phyloP scores from a whole-genome alignment of 2,329 filamentous ascomycete genomes.

The Colletotrichum gloeosporioides region DNA sequence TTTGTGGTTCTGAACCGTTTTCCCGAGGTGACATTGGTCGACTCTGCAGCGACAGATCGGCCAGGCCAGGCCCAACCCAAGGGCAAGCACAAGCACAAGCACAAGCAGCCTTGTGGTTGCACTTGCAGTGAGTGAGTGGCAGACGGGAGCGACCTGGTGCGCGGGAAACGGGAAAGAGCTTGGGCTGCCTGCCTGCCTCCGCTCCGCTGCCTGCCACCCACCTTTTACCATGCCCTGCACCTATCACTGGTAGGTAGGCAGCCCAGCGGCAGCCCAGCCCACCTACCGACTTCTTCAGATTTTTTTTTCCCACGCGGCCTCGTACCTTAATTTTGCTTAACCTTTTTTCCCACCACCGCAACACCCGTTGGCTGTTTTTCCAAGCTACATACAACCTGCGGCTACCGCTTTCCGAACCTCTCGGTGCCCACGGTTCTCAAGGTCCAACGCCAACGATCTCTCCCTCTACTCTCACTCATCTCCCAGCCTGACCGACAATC shows the following conservation, averaged over 20 bases:
- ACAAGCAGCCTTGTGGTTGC: not conserved
- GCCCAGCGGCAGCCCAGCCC: not conserved
- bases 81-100: not conserved
- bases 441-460: not conserved
- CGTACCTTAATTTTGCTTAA: not conserved
- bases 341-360: not conserved
- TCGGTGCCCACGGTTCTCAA: not conserved
- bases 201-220: not conserved
- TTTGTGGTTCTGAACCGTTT: not conserved
- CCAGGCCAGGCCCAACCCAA: not conserved
- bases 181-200: not conserved
- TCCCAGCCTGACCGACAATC: not conserved
- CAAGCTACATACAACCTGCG: not conserved
- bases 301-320: not conserved
- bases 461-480: not conserved
- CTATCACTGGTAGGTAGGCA: not conserved
- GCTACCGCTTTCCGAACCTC: not conserved
- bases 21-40: not conserved
- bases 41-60: not conserved
- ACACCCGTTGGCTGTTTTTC: not conserved
- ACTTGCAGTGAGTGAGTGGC: not conserved
- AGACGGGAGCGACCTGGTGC: not conserved
- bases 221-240: not conserved
- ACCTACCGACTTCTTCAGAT: not conserved
- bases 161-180: not conserved